Conservation (phyloP, 176 grass and related monocot species). For the Leersia perrieri region DNA sequence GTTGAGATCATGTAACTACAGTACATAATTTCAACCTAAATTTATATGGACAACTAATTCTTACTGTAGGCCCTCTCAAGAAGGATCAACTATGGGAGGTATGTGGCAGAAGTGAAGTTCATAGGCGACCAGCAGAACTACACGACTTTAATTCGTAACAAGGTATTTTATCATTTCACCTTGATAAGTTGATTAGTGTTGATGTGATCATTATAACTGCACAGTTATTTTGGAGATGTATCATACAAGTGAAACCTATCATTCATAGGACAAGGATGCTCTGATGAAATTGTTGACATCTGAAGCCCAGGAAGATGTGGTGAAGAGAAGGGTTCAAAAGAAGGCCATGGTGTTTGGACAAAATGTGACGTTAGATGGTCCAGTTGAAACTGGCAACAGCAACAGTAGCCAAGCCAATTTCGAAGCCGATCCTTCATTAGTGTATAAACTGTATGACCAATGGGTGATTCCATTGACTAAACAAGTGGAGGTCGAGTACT, state of each 20-base stretch:
- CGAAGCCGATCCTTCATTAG: conserved; percentile 63
- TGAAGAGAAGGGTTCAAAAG: conserved; percentile 81
- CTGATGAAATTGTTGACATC: conserved; percentile 81
- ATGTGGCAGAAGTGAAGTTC: conserved; percentile 89
- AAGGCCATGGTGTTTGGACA: conserved; percentile 65
- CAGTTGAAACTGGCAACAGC: conserved; percentile 26
- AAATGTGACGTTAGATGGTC: conserved; percentile 58
- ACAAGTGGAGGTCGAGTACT: conserved; percentile 76
- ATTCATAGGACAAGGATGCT: conserved; percentile 60
- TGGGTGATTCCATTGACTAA: conserved; percentile 94
- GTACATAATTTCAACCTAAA: not conserved
- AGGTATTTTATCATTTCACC: conserved; percentile 41
- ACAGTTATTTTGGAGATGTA: not conserved
- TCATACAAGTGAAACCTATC: not conserved
- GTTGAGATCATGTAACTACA: not conserved
- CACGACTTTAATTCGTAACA: conserved; percentile 47
- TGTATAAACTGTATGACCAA: conserved; percentile 60
- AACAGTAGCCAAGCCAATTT: conserved; percentile 27
- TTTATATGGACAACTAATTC: not conserved
- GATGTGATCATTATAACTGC: not conserved
- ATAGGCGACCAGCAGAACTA: conserved; percentile 67
- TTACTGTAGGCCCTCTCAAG: conserved; percentile 58
- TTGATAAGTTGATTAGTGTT: not conserved
- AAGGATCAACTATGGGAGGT: conserved; percentile 84
- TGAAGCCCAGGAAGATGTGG: conserved; percentile 64